Conservation (phyloP, 2,329 filamentous ascomycete genomes). For the Onygenales sp. region DNA sequence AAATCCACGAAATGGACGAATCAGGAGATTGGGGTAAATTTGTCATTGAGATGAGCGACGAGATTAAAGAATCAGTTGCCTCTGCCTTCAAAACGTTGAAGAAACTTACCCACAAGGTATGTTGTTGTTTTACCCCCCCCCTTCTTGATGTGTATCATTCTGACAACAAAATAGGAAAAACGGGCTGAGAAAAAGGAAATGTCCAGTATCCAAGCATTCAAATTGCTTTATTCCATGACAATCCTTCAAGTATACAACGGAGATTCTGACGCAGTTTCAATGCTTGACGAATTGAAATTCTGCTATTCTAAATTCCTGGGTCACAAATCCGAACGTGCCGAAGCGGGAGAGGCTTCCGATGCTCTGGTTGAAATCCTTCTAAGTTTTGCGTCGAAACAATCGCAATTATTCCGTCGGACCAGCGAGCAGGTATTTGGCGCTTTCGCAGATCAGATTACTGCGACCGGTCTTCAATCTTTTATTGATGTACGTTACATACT, state of each 20-base stretch:
- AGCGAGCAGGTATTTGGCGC: constrained; percentile 80
- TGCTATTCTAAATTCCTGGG: constrained; percentile 57
- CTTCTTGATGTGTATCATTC: neutral
- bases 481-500: constrained; percentile 29
- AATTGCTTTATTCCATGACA: constrained; percentile 72
- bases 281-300: constrained; percentile 70
- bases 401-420: constrained; percentile 73
- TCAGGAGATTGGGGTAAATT: constrained; percentile 29
- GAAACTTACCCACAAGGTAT: constrained; percentile 28
- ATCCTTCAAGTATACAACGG: constrained; percentile 86
- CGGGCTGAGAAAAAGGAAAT: constrained; percentile 40
- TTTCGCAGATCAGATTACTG: constrained; percentile 66
- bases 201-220: constrained; percentile 52
- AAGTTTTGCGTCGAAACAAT: constrained; percentile 80
- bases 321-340: constrained; percentile 43
- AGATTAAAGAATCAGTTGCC: constrained; percentile 33
- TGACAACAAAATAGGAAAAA: constrained; percentile 36
- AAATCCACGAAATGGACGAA: constrained; percentile 30
- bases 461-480: constrained; percentile 59
- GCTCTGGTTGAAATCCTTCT: constrained; percentile 78
- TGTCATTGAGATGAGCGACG: constrained; percentile 40
- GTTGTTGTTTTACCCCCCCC: neutral
- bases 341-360: constrained; percentile 48
- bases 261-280: constrained; percentile 72
- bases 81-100: constrained; percentile 33